A percentile compares a stretch with the other conserved stretches of the same genome.
Evolutionary conservation across 2,329 filamentous ascomycete genomes (phyloP).

Genomic region (Remersonia thermophila): DNA sequence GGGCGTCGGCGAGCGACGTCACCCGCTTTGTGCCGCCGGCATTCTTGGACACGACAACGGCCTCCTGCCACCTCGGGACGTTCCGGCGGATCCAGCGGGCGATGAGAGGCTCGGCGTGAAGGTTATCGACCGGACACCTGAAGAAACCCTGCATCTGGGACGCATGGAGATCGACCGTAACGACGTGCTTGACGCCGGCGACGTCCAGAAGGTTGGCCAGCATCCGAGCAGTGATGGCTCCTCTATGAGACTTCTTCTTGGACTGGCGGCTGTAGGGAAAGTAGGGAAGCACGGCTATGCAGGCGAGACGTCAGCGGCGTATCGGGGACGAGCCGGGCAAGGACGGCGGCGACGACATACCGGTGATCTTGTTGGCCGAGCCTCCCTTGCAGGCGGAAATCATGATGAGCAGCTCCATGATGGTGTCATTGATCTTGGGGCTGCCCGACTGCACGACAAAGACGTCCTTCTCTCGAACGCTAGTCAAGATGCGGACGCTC

Average conservation of each 20-base stretch:
- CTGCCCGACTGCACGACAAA: conserved; percentile 98
- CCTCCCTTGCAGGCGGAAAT: conserved; percentile 97
- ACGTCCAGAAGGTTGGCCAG: conserved; percentile 87
- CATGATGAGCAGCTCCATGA: conserved; percentile 99
- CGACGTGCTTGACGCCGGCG: conserved; percentile 91
- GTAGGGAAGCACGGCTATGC: conserved; percentile 71
- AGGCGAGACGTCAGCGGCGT: conserved; percentile 4
- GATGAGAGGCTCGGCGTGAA: conserved; percentile 89
- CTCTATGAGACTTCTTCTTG: conserved; percentile 96
- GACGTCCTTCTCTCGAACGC: conserved; percentile 93
- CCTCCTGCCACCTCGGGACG: conserved; percentile 75
- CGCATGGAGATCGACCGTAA: conserved; percentile 91
- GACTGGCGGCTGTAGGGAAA: conserved; percentile 99
- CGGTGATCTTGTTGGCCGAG: conserved; percentile 91
- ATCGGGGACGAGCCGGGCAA: conserved; percentile 1
- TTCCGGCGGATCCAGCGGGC: conserved; percentile 91
- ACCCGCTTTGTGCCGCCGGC: conserved; percentile 94
- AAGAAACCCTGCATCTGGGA: conserved; percentile 99
- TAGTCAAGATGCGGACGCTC: conserved; percentile 55
- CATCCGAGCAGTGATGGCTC: conserved; percentile 94
- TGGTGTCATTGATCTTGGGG: conserved; percentile 90
- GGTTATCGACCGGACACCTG: conserved; percentile 91
- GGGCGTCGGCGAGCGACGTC: conserved; percentile 83
- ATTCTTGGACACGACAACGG: conserved; percentile 96
- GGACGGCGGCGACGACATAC: conserved; percentile 38